Evolutionary conservation across 139 green algal species (phyloP).

Genomic region (Dunaliella sp.): DNA sequence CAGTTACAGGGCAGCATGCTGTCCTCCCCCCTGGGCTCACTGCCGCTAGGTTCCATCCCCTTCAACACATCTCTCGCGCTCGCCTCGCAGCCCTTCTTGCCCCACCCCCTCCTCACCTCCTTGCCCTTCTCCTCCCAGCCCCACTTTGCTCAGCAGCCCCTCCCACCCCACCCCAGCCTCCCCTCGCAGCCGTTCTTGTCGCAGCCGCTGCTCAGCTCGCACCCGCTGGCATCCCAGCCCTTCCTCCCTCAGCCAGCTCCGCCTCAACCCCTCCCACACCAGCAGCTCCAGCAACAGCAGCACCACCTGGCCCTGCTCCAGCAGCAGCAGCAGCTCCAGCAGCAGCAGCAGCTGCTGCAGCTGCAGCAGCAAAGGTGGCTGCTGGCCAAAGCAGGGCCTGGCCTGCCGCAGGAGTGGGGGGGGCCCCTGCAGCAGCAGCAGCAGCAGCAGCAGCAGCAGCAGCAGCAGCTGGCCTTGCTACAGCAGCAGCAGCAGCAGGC

Average conservation of each 20-base stretch:
- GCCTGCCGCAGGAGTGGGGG: background rate
- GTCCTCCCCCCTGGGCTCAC: no score
- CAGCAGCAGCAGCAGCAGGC: background rate
- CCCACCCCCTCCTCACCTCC: background rate
- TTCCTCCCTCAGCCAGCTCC: no score
- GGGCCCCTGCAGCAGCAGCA: background rate
- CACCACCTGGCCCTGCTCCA: slow-evolving; percentile 41
- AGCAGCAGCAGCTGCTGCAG: slow-evolving; percentile 25
- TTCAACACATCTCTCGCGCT: background rate
- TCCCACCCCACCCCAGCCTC: background rate
- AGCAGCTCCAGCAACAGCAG: slow-evolving; percentile 9
- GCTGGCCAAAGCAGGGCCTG: slow-evolving; percentile 34
- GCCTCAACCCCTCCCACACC: background rate
- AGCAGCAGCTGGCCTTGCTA: background rate
- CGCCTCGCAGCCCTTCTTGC: background rate
- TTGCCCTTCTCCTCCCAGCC: background rate
- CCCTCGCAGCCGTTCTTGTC: background rate
- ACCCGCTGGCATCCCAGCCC: background rate
- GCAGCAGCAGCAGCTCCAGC: slow-evolving; percentile 23
- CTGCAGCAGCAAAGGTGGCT: slow-evolving; percentile 13
- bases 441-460: background rate
- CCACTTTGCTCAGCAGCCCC: no score
- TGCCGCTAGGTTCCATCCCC: background rate
- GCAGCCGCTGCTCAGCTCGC: background rate
- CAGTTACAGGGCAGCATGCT: no score